phyloP scores from a whole-genome alignment of 169 alveolate species.

The Cardiosporidium cionae region DNA sequence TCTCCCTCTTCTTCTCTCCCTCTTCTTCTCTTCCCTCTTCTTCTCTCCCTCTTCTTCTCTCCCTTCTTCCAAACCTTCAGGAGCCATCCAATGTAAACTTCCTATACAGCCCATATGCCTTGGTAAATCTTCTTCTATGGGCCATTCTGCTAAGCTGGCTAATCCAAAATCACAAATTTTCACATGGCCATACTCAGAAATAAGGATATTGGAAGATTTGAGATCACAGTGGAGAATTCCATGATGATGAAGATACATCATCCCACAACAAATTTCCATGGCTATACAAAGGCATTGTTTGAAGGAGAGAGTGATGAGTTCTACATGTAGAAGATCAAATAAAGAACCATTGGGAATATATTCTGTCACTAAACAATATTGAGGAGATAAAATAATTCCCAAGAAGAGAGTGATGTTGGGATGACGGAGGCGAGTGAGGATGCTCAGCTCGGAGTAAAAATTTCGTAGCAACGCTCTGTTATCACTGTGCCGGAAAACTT shows the following conservation, averaged over 20 bases:
- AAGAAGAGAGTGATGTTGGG: constrained; percentile 63
- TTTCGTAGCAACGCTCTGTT: constrained; percentile 16
- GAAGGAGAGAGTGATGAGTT: constrained; percentile 14
- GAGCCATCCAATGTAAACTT: constrained; percentile 80
- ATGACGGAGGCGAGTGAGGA: constrained; percentile 60
- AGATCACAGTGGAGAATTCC: constrained; percentile 52
- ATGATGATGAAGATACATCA: constrained; percentile 62
- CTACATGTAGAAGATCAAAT: constrained; percentile 60
- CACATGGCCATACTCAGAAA: constrained; percentile 66
- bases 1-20: background rate
- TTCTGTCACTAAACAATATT: constrained; percentile 68
- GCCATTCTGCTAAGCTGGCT: constrained; percentile 36
- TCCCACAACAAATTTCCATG: constrained; percentile 60
- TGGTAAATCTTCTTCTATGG: constrained; percentile 5
- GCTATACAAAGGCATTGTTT: constrained; percentile 45
- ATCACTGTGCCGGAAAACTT: constrained; percentile 15
- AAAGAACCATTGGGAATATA: constrained; percentile 52
- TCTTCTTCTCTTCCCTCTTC: background rate
- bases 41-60: constrained; percentile 21
- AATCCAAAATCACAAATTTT: constrained; percentile 88
- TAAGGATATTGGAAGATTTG: constrained; percentile 79
- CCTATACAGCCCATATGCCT: constrained; percentile 55
- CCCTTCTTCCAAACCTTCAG: constrained; percentile 50
- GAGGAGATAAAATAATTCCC: constrained; percentile 59
- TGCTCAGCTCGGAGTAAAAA: constrained; percentile 57